Evolutionary conservation across 768 basidiomycete species (phyloP).

Genomic region (Dacryopinax primogenitus): DNA sequence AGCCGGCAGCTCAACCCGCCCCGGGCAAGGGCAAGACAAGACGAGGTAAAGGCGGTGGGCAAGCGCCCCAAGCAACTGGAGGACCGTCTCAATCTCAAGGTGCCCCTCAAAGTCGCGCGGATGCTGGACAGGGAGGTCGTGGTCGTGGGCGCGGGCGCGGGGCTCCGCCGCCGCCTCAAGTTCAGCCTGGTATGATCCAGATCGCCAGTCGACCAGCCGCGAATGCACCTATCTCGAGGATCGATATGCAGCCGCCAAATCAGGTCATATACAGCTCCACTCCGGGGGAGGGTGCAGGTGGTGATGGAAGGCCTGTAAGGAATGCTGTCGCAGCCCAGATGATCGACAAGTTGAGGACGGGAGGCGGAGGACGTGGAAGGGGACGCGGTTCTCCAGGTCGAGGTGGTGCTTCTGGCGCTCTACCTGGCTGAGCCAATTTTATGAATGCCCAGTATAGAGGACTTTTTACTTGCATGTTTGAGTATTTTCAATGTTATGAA

Average conservation of each 20-base stretch:
- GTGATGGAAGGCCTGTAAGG: slow-evolving; percentile 1
- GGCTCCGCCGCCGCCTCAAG: not conserved
- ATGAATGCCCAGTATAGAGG: too few relatives aligned
- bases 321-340: too few relatives aligned
- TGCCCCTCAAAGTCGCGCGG: not conserved
- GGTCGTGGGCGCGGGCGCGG: slow-evolving; percentile 1
- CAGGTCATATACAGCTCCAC: not conserved
- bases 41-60: not conserved
- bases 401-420: not conserved
- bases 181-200: slow-evolving; percentile 2
- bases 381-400: not conserved
- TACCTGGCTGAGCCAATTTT: not conserved
- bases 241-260: not conserved
- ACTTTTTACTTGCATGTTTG: too few relatives aligned
- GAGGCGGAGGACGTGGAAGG: not conserved
- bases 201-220: not conserved
- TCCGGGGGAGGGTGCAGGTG: not conserved
- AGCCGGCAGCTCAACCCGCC: not conserved
- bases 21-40: not conserved
- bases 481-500: too few relatives aligned
- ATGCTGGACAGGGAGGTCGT: not conserved
- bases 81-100: not conserved
- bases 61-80: not conserved
- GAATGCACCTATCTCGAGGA: not conserved
- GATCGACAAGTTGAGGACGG: not conserved